Conservation (phyloP, 257 asterid genomes). For the Coffea canephora region DNA sequence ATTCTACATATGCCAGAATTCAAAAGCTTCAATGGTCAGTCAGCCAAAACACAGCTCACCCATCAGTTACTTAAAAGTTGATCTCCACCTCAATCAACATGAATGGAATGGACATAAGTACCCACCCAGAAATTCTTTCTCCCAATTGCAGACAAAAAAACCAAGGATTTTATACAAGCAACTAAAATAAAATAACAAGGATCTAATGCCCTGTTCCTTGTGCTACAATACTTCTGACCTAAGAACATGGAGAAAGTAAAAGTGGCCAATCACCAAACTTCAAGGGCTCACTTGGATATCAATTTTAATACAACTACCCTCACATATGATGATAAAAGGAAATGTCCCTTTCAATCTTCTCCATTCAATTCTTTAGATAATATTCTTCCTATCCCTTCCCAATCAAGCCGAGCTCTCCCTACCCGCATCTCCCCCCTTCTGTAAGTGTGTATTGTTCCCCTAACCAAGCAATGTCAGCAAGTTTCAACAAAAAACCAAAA, state of each 20-base stretch:
- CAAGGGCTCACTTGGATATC: not conserved
- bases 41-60: not conserved
- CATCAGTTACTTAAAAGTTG: not conserved
- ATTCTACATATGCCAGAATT: not conserved
- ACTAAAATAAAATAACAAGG: not conserved
- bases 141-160: not conserved
- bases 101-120: not conserved
- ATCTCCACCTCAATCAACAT: not conserved
- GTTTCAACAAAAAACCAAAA: too few species aligned
- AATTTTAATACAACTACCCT: not conserved
- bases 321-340: not conserved
- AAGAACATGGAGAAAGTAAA: not conserved
- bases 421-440: not conserved
- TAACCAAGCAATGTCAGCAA: too few species aligned
- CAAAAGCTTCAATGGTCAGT: not conserved
- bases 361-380: too few species aligned
- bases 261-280: not conserved
- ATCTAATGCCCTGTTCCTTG: not conserved
- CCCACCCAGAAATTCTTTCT: not conserved
- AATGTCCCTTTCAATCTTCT: not conserved
- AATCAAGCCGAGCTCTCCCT: not conserved
- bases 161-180: not conserved
- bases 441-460: too few species aligned
- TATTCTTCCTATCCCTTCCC: not conserved
- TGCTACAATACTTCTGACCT: not conserved